These are phyloP conservation scores for Leccinum pachyderme DNA, from an alignment of 1,284 basidiomycete genomes.

Conservation along the genomic window DNA sequence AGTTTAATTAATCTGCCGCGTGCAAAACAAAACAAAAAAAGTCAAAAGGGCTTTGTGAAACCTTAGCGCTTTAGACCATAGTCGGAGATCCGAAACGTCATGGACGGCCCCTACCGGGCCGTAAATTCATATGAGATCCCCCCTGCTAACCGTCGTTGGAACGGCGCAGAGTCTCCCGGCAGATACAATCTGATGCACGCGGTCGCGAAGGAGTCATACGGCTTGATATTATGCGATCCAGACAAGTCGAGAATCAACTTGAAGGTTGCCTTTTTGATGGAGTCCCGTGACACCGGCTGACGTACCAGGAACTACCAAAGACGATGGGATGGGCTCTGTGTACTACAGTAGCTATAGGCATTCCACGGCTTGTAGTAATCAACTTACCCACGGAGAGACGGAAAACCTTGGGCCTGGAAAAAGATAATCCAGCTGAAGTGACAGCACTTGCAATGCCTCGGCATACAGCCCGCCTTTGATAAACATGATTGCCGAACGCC, in stretches of 20 bases:
- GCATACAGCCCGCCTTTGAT: not conserved
- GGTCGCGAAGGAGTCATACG: no score
- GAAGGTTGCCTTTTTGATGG: not conserved
- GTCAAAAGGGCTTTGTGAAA: not conserved
- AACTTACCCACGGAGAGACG: not conserved
- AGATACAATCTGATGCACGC: not conserved
- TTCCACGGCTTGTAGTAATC: not conserved
- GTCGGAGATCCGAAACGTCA: conserved; percentile 11
- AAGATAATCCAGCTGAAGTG: not conserved
- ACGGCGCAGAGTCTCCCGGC: not conserved
- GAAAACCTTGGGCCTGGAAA: not conserved
- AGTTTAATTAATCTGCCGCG: not conserved
- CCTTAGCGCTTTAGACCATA: not conserved
- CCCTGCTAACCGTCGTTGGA: not conserved
- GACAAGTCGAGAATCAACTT: not conserved
- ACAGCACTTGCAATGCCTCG: not conserved
- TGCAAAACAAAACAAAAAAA: not conserved
- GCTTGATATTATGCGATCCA: not conserved
- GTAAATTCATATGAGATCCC: not conserved
- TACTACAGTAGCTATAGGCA: not conserved
- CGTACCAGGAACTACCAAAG: not conserved
- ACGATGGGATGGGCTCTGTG: no score
- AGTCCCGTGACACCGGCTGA: not conserved
- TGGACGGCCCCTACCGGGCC: not conserved
- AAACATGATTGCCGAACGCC: not conserved